Evolutionary conservation across 1,284 basidiomycete species (phyloP).

Genomic region (Kalmanozyma brasiliensis): DNA sequence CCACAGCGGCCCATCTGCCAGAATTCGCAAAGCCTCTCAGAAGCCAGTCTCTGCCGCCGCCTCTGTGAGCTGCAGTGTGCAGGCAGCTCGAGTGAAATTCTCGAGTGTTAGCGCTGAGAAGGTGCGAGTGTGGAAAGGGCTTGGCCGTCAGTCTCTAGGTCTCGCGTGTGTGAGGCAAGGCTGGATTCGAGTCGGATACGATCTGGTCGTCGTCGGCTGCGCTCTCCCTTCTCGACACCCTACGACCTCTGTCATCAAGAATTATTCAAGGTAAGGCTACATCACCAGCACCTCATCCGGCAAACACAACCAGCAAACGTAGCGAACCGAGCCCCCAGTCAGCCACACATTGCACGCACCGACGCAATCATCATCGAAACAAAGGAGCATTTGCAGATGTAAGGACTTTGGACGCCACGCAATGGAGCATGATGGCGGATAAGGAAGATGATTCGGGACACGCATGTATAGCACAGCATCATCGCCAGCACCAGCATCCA

Average conservation of each 20-base stretch:
- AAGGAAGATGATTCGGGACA: too few species aligned
- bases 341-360: constrained; percentile 1
- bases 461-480: not conserved
- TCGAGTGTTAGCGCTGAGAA: not conserved
- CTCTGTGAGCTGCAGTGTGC: too few species aligned
- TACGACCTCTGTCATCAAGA: constrained; percentile 49
- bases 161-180: too few species aligned
- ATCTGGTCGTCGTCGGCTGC: constrained; percentile 21
- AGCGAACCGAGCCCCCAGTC: constrained; percentile 12
- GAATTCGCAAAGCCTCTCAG: too few species aligned
- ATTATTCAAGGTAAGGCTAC: constrained; percentile 48
- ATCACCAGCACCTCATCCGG: constrained; percentile 9
- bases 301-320: constrained; percentile 21
- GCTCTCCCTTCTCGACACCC: constrained; percentile 38
- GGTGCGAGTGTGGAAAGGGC: not conserved
- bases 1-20: too few species aligned
- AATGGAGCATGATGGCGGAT: not conserved
- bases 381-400: constrained; percentile 1
- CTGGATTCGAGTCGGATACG: constrained; percentile 1
- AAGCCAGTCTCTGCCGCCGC: too few species aligned
- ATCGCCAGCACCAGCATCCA: not conserved
- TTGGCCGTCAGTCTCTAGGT: not conserved
- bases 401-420: constrained; percentile 1
- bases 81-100: too few species aligned
- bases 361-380: not conserved